These are phyloP conservation scores for Ophiostoma sp. DNA, from an alignment of 2,329 filamentous ascomycete species.

Conservation along the genomic window DNA sequence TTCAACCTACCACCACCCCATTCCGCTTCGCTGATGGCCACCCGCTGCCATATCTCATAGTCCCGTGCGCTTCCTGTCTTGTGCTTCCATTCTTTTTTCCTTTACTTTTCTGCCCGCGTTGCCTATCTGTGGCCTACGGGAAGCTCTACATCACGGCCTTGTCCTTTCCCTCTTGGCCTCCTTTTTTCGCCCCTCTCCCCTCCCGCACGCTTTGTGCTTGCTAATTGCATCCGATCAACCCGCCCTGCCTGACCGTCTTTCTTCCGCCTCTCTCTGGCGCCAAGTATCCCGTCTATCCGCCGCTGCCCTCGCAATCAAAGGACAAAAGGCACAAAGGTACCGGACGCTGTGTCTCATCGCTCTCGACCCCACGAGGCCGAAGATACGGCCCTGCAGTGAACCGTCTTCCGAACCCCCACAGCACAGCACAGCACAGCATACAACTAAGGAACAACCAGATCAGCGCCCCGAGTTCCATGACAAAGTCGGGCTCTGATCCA, in stretches of 20 bases:
- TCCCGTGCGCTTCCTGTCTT: constrained; percentile 1
- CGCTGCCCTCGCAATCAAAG: background rate
- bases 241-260: background rate
- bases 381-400: background rate
- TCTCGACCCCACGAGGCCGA: background rate
- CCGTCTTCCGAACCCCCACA: background rate
- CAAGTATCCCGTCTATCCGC: background rate
- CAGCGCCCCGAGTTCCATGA: background rate
- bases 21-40: constrained; percentile 14
- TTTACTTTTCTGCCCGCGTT: constrained; percentile 12
- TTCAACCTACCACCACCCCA: constrained; percentile 5
- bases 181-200: constrained; percentile 5
- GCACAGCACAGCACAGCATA: background rate
- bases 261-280: constrained; percentile 5
- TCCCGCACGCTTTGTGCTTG: background rate
- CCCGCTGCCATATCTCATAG: constrained; percentile 16
- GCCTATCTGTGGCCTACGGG: background rate
- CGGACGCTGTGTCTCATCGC: constrained; percentile 1
- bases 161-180: background rate
- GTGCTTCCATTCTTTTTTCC: background rate
- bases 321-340: background rate
- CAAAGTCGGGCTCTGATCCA: background rate
- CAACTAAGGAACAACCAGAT: background rate
- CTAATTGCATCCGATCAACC: no score
- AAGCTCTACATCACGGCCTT: background rate